Evolutionary conservation across 176 grass and related monocot genomes (phyloP).

Genomic region (Calamus simplicifolius): DNA sequence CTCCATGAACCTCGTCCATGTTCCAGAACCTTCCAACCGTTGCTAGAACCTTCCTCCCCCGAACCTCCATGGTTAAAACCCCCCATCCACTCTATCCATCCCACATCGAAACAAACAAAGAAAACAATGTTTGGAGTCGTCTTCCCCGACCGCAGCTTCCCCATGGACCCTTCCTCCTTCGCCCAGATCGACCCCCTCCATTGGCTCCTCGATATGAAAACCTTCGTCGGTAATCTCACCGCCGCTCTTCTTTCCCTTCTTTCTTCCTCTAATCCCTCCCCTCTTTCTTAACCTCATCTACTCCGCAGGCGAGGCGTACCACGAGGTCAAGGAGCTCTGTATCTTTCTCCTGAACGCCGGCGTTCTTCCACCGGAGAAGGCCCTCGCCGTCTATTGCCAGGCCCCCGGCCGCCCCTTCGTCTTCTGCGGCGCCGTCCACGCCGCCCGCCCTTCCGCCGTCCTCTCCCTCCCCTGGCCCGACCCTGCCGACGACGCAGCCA

Average conservation of each 20-base stretch:
- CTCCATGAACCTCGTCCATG: too few species aligned
- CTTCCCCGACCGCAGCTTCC: conserved; percentile 78
- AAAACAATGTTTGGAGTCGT: conserved; percentile 71
- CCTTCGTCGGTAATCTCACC: conserved; percentile 19
- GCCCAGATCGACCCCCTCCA: conserved; percentile 65
- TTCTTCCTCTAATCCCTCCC: too few species aligned
- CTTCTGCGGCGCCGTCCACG: conserved; percentile 62
- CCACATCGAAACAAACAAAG: too few species aligned
- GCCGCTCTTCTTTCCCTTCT: too few species aligned
- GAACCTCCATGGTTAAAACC: too few species aligned
- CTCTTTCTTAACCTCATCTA: too few species aligned
- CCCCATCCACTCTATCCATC: too few species aligned
- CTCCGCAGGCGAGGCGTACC: conserved; percentile 6
- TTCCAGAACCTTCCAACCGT: too few species aligned
- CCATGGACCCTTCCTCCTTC: conserved; percentile 63
- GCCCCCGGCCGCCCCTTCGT: conserved; percentile 50
- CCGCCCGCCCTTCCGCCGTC: conserved; percentile 57
- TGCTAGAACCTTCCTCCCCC: too few species aligned
- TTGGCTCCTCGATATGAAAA: conserved; percentile 71
- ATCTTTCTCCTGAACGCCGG: conserved; percentile 60
- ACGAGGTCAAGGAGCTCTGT: conserved; percentile 39
- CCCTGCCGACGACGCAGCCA: conserved; percentile 34
- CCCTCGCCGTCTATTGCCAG: conserved; percentile 74
- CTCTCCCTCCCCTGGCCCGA: conserved; percentile 63
- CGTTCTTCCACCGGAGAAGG: conserved; percentile 61